Evolutionary conservation across 176 grass and related monocot genomes (phyloP).

Genomic region (Zoysia japonica): DNA sequence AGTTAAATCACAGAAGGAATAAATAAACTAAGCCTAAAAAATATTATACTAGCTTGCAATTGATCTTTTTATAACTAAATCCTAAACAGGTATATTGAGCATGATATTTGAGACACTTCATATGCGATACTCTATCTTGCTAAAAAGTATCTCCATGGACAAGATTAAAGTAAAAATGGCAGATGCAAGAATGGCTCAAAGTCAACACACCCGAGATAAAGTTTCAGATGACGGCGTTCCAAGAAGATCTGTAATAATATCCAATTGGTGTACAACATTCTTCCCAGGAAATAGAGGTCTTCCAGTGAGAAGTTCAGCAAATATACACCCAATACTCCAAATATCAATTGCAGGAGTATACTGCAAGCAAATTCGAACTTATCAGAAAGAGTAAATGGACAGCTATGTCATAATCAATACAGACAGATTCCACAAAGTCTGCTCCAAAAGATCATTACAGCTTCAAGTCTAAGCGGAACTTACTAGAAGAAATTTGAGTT

Average conservation of each 20-base stretch:
- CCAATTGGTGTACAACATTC: slow-evolving; percentile 81
- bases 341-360: slow-evolving; percentile 96
- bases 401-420: slow-evolving; percentile 23
- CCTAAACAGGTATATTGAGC: neutral
- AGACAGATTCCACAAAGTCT: neutral
- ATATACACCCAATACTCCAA: slow-evolving; percentile 89
- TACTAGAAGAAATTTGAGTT: neutral
- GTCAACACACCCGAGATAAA: slow-evolving; percentile 67
- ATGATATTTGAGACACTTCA: neutral
- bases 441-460: slow-evolving; percentile 11
- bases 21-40: neutral
- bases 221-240: slow-evolving; percentile 79
- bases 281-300: slow-evolving; percentile 69
- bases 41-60: neutral
- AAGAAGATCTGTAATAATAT: slow-evolving; percentile 77
- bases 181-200: neutral
- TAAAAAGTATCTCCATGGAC: neutral
- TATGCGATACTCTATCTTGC: neutral
- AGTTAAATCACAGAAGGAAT: neutral
- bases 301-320: slow-evolving; percentile 72
- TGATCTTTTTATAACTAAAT: slow-evolving; percentile 2
- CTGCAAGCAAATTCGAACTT: slow-evolving; percentile 40
- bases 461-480: slow-evolving; percentile 5
- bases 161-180: neutral
- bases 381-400: slow-evolving; percentile 34